Percentiles rank a stretch among this genome's conserved stretches.
These are phyloP conservation scores for Schizosaccharomyces lindneri DNA, from an alignment of 805 yeast genomes.

Conservation along the genomic window DNA sequence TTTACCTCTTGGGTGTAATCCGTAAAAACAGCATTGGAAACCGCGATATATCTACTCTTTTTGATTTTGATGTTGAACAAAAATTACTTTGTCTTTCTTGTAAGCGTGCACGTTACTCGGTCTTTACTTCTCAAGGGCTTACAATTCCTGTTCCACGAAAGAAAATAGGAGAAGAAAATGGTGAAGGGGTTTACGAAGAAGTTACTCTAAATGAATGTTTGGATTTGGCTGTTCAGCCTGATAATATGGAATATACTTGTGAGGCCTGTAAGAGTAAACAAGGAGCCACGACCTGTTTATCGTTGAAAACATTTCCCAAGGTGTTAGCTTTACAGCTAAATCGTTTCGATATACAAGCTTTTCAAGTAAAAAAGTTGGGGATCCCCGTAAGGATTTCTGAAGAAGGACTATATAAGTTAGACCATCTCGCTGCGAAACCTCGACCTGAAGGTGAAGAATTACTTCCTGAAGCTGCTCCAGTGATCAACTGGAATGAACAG, in stretches of 20 bases:
- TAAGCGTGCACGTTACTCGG: conserved; percentile 30
- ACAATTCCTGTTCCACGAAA: conserved; percentile 30
- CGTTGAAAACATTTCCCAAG: conserved; percentile 44
- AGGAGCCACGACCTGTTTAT: conserved; percentile 19
- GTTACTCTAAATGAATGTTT: conserved; percentile 30
- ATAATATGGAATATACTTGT: conserved; percentile 39
- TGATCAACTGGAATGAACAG: conserved; percentile 5
- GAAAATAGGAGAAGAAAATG: conserved; percentile 8
- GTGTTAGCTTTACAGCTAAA: conserved; percentile 47
- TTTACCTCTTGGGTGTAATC: conserved; percentile 27
- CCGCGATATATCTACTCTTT: conserved; percentile 24
- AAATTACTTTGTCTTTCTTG: conserved; percentile 37
- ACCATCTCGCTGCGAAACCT: conserved; percentile 19
- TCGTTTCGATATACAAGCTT: conserved; percentile 59
- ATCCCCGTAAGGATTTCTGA: conserved; percentile 9
- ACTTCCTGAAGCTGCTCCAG: conserved; percentile 18
- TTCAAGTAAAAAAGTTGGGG: conserved; percentile 61
- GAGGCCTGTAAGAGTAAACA: conserved; percentile 20
- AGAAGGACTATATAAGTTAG: conserved; percentile 22
- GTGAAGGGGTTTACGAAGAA: conserved; percentile 22
- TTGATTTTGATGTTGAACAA: conserved; percentile 41
- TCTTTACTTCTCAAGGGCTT: conserved; percentile 35
- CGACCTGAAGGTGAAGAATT: conserved; percentile 19
- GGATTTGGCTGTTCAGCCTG: conserved; percentile 20
- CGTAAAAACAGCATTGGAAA: conserved; percentile 7